Evolutionary conservation across 768 basidiomycete species (phyloP), one percentile per base, ranked within the genome.

Genomic region (Lactarius hatsudake): DNA sequence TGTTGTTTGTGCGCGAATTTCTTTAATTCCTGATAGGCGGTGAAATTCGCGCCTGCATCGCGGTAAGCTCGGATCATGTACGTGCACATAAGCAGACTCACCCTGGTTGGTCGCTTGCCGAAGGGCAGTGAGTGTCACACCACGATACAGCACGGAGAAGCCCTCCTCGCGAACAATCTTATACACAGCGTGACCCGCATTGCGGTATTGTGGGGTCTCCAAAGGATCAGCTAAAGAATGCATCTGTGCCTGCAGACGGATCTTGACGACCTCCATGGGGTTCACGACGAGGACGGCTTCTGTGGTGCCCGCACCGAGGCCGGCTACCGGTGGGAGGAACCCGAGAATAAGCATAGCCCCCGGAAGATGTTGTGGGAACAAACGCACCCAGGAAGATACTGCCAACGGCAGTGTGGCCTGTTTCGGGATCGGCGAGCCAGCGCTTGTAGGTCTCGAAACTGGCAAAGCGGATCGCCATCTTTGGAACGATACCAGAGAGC

Each of bases 221-320:
- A 96, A 79, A 42, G 97, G 97, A 77, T 99, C 97, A 8, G 95
- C 93, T 58, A 99, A 82, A 26, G 96, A 98, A 77, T 98, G 97
- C 74, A 92, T 90, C 74, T 99, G 97, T 3, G 97, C 96, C 78
- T 99, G 97, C 73, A 99, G 80, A 32, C 97, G 87, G 75, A 99
- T 98, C 83, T 98, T 98, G 75, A 99, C 93, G 23, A 98, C 97
- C 76, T 99, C 97, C 97, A 99, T 98, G 0, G 97, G 97, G 55
- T 92, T 96, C 13, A 99, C 97, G 55, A 99, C 94, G 18, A 87
- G 82, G 20, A 99, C 86, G 2, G 96, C 97, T 78, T 98, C 97
- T 0, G 94, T 92, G n/a, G 89, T 89, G 30, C 97, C 97, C 5
- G 97, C 96, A 55, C 89, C 94, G 34, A 99, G 82, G 69, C 97